Evolutionary conservation across 2,329 filamentous ascomycete genomes (phyloP), one percentile per base, ranked within the genome.

Genomic region (Colletotrichum sp.): DNA sequence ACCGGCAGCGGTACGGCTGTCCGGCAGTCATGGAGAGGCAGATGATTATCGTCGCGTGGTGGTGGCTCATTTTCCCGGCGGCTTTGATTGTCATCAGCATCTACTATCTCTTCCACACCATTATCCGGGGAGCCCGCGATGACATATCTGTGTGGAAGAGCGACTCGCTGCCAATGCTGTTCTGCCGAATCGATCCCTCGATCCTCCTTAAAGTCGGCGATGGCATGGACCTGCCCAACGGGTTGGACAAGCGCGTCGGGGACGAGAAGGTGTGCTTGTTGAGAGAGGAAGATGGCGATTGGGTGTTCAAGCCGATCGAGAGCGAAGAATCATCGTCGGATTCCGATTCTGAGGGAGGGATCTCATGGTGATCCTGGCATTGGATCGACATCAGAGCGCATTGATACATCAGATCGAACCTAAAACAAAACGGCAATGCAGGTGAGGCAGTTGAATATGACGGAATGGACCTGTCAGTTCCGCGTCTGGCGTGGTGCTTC

Each of bases 81-180:
- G 72, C 77, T 3, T 77, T 86, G 28, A 83, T 86, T 73, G 16
- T 81, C 13, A 65, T 85, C 8, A 82, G 83, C 60, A 80, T 86
- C 48, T 80, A 80, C 48, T 85, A 83, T 73, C 82, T 86, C 28
- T 75, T 81, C 36, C 78, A 83, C 69, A 85, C 84, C 25, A 82
- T 85, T n/a, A 77, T 80, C 74, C 80, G 80, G n/a, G 82, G 81
- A 18, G 81, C 83, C 30, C 81, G 81, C 32, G 82, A 85, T 70
- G 81, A 80, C 5, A 81, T 86, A 7, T 82, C 80, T 28, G 83
- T 82, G 6, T 85, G 84, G 84, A 86, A 86, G 70, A 79, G 81
- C 25, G 82, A 83, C 60, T 84, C 83, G 15, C 75, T 86, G 70
- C 84, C 84, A 2, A 84, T 86, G 83, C 75, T 86, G 10, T 86